Conservation (phyloP, 371 early-diverging fungal genomes). For the Zopfochytrium polystomum region DNA sequence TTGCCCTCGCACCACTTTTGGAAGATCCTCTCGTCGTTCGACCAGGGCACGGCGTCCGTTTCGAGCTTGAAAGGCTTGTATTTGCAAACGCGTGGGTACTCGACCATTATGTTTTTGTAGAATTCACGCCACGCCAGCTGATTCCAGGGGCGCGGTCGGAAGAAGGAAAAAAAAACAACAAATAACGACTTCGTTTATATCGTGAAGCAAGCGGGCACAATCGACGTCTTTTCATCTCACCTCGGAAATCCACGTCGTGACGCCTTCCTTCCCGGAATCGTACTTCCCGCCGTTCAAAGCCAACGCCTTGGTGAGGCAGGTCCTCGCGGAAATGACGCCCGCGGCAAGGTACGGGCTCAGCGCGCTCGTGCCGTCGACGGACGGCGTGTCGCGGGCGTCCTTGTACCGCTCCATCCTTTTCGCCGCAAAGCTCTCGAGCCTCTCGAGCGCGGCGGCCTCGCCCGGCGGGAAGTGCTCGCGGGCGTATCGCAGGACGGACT, state of each 20-base stretch:
- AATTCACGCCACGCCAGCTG: constrained; percentile 62
- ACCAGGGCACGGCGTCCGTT: constrained; percentile 41
- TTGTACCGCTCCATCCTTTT: constrained; percentile 25
- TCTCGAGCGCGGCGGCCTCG: constrained; percentile 25
- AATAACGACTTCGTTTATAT: background rate
- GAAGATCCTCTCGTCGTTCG: constrained; percentile 34
- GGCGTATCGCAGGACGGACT: constrained; percentile 4
- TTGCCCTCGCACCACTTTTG: constrained; percentile 58
- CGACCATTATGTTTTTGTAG: constrained; percentile 56
- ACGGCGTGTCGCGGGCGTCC: constrained; percentile 32
- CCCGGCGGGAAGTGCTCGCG: constrained; percentile 26
- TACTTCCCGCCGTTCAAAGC: constrained; percentile 42
- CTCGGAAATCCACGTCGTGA: constrained; percentile 43
- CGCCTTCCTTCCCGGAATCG: constrained; percentile 46
- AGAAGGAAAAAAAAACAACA: background rate
- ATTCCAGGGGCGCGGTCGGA: background rate
- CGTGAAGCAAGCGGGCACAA: background rate
- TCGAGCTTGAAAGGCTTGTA: constrained; percentile 56
- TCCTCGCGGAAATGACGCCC: constrained; percentile 51
- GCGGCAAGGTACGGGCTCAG: constrained; percentile 35
- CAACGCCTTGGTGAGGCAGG: constrained; percentile 38
- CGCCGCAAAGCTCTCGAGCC: constrained; percentile 26
- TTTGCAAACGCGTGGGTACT: constrained; percentile 60
- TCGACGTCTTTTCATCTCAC: constrained; percentile 7
- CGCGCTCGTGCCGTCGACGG: constrained; percentile 24